Conservation (phyloP, 352 stramenopile species). For the Pythium apleroticum region DNA sequence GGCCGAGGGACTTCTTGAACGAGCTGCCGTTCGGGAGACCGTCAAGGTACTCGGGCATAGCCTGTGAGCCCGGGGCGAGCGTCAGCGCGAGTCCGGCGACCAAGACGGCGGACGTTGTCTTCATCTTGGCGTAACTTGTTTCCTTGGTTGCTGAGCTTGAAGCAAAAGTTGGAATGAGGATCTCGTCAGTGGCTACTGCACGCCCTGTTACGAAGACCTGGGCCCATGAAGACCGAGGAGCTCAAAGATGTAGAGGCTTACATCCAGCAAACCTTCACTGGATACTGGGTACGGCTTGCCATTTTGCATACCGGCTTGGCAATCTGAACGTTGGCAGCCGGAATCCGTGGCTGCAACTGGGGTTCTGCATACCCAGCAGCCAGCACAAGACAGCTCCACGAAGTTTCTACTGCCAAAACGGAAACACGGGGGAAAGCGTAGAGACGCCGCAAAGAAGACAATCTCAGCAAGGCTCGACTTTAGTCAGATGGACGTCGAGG, state of each 20-base stretch:
- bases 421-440: not conserved
- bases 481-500: not conserved
- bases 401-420: not conserved
- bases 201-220: too few relatives aligned
- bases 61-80: not conserved
- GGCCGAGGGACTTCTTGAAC: constrained; percentile 23
- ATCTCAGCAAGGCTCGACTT: not conserved
- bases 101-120: not conserved
- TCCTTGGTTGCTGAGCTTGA: not conserved
- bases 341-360: not conserved
- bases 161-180: not conserved
- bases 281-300: too few relatives aligned
- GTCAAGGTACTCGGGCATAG: constrained; percentile 17
- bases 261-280: too few relatives aligned
- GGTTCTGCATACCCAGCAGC: not conserved
- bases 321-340: not conserved
- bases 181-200: too few relatives aligned
- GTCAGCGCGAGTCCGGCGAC: constrained; percentile 8
- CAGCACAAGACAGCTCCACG: not conserved
- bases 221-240: too few relatives aligned
- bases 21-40: constrained; percentile 19
- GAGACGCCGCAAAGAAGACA: not conserved
- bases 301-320: not conserved
- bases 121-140: constrained; percentile 3
- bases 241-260: too few relatives aligned